Evolutionary conservation across 306 rosid genomes (phyloP).

Genomic region (Vigna hirtella): DNA sequence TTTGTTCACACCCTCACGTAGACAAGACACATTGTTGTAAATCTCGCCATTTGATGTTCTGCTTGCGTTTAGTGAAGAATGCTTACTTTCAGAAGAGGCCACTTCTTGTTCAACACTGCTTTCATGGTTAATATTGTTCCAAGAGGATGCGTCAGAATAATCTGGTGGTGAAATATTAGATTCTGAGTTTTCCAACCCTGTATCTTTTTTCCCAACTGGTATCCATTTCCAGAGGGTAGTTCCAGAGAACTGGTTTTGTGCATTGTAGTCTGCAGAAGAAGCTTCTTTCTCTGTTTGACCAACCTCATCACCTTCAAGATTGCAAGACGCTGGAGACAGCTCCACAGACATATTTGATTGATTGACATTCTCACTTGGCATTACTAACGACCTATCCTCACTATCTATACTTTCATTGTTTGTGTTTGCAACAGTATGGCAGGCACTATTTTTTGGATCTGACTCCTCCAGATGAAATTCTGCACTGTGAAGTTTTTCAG

Average conservation of each 20-base stretch:
- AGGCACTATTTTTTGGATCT: constrained; percentile 38
- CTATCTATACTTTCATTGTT: constrained; percentile 47
- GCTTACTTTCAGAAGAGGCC: constrained; percentile 46
- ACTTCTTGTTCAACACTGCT: constrained; percentile 45
- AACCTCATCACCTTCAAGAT: constrained; percentile 52
- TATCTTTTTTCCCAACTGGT: constrained; percentile 65
- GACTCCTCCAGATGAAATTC: constrained; percentile 51
- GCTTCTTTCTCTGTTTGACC: constrained; percentile 56
- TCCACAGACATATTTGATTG: constrained; percentile 52
- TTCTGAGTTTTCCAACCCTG: constrained; percentile 49
- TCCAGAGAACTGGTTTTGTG: constrained; percentile 54
- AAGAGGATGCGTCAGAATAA: constrained; percentile 48
- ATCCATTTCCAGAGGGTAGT: constrained; percentile 74
- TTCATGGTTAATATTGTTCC: constrained; percentile 45
- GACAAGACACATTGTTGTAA: constrained; percentile 33
- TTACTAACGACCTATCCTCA: constrained; percentile 48
- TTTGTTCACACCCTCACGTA: constrained; percentile 40
- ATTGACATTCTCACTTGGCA: constrained; percentile 38
- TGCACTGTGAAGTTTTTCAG: constrained; percentile 52
- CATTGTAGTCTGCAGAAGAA: constrained; percentile 52
- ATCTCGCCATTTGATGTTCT: constrained; percentile 34
- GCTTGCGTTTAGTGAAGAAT: constrained; percentile 42
- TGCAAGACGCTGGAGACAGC: constrained; percentile 51
- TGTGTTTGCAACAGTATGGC: constrained; percentile 36
- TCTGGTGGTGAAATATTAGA: constrained; percentile 53